Conservation (phyloP, 306 rosid species). For the Arachis hypogaea region DNA sequence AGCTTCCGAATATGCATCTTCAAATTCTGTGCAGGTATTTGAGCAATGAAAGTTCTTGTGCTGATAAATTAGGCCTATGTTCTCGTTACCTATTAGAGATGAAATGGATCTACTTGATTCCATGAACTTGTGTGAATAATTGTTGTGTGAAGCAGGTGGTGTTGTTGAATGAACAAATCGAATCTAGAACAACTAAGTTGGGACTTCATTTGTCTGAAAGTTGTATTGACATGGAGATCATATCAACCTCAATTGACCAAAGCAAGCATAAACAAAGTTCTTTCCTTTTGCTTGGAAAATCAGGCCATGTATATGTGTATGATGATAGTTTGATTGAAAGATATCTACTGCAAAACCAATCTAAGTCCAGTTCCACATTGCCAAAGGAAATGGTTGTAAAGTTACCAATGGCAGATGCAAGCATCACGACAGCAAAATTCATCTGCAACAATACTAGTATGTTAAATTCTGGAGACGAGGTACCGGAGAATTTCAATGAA, state of each 20-base stretch:
- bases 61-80: neutral
- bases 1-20: constrained; percentile 51
- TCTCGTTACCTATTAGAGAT: neutral
- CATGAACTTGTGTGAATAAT: neutral
- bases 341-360: constrained; percentile 73
- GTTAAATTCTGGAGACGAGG: constrained; percentile 63
- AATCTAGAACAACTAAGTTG: constrained; percentile 71
- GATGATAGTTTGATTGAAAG: constrained; percentile 75
- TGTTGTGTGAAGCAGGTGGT: constrained; percentile 57
- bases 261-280: constrained; percentile 66
- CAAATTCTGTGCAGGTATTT: constrained; percentile 69
- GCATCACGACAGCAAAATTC: constrained; percentile 66
- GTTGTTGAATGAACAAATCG: constrained; percentile 76
- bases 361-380: constrained; percentile 61
- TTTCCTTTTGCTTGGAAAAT: constrained; percentile 75
- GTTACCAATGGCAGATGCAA: constrained; percentile 76
- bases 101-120: neutral
- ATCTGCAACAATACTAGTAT: constrained; percentile 54
- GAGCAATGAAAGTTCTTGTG: neutral
- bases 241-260: constrained; percentile 64
- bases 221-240: constrained; percentile 71
- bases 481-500: constrained; percentile 31
- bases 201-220: constrained; percentile 74
- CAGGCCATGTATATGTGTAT: constrained; percentile 66
- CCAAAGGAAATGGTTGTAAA: constrained; percentile 78